Percentiles rank a stretch among this genome's conserved stretches.
Evolutionary conservation across 2,329 filamentous ascomycete species (phyloP).

Genomic region (Zasmidium angulare): DNA sequence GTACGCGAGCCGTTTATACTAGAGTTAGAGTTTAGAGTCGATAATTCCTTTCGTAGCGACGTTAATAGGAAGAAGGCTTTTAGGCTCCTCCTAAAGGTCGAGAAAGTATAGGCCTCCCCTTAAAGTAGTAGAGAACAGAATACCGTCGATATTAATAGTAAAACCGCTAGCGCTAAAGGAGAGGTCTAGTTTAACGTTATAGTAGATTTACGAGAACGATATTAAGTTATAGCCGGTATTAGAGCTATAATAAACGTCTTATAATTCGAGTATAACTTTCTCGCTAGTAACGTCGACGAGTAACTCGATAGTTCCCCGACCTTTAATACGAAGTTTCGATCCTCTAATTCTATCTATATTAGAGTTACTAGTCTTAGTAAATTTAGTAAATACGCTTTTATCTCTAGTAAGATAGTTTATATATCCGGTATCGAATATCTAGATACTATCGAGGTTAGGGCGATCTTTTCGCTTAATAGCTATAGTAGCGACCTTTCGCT

Average conservation of each 20-base stretch:
- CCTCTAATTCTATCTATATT: background rate
- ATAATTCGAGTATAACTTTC: background rate
- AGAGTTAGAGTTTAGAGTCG: background rate
- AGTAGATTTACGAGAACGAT: background rate
- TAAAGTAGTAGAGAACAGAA: background rate
- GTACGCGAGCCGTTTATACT: background rate
- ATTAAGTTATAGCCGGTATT: background rate
- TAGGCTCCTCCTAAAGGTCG: background rate
- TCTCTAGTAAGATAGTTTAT: background rate
- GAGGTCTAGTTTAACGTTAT: background rate
- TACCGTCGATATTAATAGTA: background rate
- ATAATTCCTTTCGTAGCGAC: background rate
- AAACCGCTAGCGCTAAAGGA: background rate
- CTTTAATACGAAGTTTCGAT: background rate
- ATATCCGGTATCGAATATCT: background rate
- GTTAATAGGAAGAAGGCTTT: background rate
- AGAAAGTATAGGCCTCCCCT: background rate
- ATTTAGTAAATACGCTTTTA: background rate
- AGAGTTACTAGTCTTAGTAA: background rate
- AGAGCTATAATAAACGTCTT: background rate
- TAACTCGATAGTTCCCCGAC: background rate
- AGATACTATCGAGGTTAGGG: background rate
- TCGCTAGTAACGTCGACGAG: background rate
- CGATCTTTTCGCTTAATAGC: background rate
- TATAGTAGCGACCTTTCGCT: background rate